Conservation (phyloP, 2,329 filamentous ascomycete genomes). For the Tolypocladium tundrense region DNA sequence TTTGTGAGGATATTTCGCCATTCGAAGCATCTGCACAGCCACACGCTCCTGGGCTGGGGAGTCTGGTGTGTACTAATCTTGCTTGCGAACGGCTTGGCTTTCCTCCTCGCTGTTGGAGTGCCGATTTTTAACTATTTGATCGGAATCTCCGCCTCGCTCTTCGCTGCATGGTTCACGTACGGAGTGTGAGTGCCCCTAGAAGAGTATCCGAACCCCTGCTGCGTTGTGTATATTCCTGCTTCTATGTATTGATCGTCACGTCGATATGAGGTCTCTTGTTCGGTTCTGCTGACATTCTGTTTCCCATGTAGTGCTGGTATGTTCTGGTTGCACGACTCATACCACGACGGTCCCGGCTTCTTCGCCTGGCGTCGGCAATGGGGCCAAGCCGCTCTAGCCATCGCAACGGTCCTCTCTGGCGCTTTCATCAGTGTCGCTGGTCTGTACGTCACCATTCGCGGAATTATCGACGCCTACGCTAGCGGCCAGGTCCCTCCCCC, state of each 20-base stretch:
- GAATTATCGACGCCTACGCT: constrained; percentile 12
- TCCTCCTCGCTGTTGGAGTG: constrained; percentile 33
- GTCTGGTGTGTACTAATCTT: constrained; percentile 36
- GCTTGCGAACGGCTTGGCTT: constrained; percentile 32
- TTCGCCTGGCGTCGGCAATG: constrained; percentile 25
- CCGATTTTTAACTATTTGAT: constrained; percentile 45
- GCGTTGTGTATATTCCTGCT: not conserved
- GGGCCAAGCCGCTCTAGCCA: constrained; percentile 25
- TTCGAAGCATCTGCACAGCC: constrained; percentile 33
- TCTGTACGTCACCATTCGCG: constrained; percentile 36
- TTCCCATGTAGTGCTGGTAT: constrained; percentile 24
- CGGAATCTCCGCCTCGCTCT: constrained; percentile 37
- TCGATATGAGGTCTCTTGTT: not conserved
- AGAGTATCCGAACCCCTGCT: not conserved
- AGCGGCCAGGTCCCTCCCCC: constrained; percentile 5
- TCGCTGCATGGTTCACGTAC: constrained; percentile 44
- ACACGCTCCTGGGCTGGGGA: constrained; percentile 34
- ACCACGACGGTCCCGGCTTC: constrained; percentile 29
- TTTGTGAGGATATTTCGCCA: constrained; percentile 38
- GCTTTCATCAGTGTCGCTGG: constrained; percentile 38
- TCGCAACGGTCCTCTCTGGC: constrained; percentile 32
- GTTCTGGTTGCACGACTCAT: constrained; percentile 41
- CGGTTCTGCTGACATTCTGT: not conserved
- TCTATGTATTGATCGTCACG: not conserved
- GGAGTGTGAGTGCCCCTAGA: constrained; percentile 21